Evolutionary conservation across 805 yeast genomes (phyloP).

Genomic region (Komagataella populi): DNA sequence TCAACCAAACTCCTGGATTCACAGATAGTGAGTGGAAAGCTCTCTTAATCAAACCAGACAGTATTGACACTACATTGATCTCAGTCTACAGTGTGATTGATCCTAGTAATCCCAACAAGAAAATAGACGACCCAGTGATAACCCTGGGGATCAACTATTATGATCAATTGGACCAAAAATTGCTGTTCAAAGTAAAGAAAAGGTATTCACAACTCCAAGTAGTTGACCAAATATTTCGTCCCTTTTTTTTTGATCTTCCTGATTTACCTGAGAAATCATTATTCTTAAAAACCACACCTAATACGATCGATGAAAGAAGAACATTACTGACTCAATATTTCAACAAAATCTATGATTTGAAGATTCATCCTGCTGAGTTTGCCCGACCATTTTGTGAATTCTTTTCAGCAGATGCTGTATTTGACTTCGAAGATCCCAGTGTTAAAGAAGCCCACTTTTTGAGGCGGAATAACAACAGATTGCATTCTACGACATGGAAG

Average conservation of each 20-base stretch:
- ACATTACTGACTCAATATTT: constrained; percentile 45
- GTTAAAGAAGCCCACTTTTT: constrained; percentile 6
- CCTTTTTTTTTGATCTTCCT: constrained; percentile 41
- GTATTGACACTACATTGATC: constrained; percentile 15
- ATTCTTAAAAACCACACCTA: constrained; percentile 49
- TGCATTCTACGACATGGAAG: constrained; percentile 5
- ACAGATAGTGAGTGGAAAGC: neutral
- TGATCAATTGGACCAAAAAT: constrained; percentile 41
- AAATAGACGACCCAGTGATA: constrained; percentile 43
- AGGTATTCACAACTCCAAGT: constrained; percentile 41
- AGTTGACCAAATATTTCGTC: constrained; percentile 50
- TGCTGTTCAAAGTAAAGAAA: constrained; percentile 56
- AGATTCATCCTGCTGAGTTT: constrained; percentile 32
- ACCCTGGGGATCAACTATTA: constrained; percentile 54
- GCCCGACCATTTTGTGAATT: constrained; percentile 45
- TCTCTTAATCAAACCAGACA: constrained; percentile 7
- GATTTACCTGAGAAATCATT: constrained; percentile 47
- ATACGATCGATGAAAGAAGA: constrained; percentile 49
- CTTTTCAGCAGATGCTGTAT: constrained; percentile 50
- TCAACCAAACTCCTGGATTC: neutral
- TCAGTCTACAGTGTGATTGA: constrained; percentile 17
- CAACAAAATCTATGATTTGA: constrained; percentile 37
- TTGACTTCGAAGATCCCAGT: constrained; percentile 5
- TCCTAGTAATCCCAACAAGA: constrained; percentile 16
- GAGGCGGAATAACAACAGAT: constrained; percentile 2